Evolutionary conservation across 495 filamentous ascomycete species (phyloP), one percentile per base, ranked within the genome.

Genomic region (Xanthoparmelia taractica): DNA sequence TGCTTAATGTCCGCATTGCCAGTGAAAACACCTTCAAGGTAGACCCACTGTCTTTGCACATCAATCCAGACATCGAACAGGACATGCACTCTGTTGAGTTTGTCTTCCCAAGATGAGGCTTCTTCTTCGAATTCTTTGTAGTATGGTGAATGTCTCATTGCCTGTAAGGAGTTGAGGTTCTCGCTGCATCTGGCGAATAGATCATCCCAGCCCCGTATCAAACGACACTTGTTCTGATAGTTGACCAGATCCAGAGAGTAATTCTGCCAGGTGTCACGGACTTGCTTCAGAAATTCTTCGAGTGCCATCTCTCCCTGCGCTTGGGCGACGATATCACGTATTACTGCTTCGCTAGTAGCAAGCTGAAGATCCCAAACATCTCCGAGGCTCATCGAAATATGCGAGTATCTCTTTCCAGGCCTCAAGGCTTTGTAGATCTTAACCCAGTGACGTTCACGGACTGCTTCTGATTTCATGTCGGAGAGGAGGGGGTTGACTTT

Each of bases 1-100:
- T 97, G 95, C 74, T 96, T 99, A 78, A 99, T 99, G 71, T 99
- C 94, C 13, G 90, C 92, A 75, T 97, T 99, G 60, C 94, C 94
- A 8, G 92, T 94, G 72, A 99, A 99, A 47, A 99, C 95, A 60
- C 94, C 94, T 75, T 99, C 95, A 29, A 99, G 82, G 70, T 99
- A 99, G 6, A 97, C 93, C 94, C 94, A 99, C 78, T 99, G 94
- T 63, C 94, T 85, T 74, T 99, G 94, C 33, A 99, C 95, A 76
- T 99, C 94, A 66, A 99, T 97, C 94, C 94, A 99, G 36, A 97
- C 91, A 75, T 99, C 95, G 71, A 99, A 99, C 3, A 97, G 80
- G 38, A 97, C 90, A 72, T 97, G 94, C 27, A 97, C 90, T 43
- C 95, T 86, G 73, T 99, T 99, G 48, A 99, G 80, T 69, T 95